Evolutionary conservation across 768 basidiomycete species (phyloP).

Genomic region (button mushroom (Agaricus bisporus)): DNA sequence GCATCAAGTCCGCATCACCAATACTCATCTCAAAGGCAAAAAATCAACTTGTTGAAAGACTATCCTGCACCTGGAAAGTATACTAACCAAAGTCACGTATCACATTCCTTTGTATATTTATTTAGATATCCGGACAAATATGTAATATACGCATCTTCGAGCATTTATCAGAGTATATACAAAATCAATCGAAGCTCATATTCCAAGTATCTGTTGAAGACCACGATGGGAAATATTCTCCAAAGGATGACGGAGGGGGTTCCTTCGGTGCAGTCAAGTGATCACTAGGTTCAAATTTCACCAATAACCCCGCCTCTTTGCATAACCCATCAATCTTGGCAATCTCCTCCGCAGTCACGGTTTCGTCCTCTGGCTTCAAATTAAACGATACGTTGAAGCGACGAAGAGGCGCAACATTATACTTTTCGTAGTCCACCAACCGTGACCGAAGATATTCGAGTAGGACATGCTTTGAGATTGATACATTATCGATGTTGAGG

Average conservation of each 20-base stretch:
- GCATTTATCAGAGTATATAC: no score
- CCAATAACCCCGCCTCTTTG: no score
- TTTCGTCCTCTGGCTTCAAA: not conserved
- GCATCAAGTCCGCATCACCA: slow-evolving; percentile 79
- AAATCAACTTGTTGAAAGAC: slow-evolving; percentile 79
- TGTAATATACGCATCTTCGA: no score
- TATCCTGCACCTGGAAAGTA: slow-evolving; percentile 40
- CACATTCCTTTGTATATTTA: no score
- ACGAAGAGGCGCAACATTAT: not conserved
- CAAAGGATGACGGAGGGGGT: no score
- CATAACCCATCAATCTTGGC: not conserved
- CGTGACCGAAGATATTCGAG: not conserved
- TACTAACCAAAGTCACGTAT: no score
- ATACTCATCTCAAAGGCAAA: slow-evolving; percentile 81
- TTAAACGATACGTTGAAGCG: not conserved
- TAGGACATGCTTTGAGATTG: not conserved
- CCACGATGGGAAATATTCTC: no score
- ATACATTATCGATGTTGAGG: not conserved
- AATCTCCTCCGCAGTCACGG: not conserved
- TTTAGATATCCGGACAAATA: no score
- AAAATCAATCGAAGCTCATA: no score
- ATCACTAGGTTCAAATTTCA: no score
- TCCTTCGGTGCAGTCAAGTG: no score
- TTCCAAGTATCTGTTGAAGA: no score
- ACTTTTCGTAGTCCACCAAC: not conserved